Percentiles rank a stretch among this genome's conserved stretches.
Evolutionary conservation across 768 basidiomycete species (phyloP).

Genomic region (Fomitopsis pulvina): DNA sequence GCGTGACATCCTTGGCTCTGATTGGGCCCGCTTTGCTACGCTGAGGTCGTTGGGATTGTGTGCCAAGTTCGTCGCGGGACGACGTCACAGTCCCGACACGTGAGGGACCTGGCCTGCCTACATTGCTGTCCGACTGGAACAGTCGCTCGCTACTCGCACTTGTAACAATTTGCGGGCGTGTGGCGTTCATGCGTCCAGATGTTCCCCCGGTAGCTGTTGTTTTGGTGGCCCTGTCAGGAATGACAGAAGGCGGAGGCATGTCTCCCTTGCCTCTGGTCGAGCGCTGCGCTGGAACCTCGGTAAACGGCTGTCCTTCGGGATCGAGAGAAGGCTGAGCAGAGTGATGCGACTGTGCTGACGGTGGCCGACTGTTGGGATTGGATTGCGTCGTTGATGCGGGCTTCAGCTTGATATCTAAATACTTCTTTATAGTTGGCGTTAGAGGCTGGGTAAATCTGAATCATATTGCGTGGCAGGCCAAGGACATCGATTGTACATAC

Average conservation of each 20-base stretch:
- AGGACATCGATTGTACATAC: conserved; percentile 13
- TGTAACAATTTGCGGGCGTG: not conserved
- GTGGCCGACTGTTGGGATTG: conserved; percentile 21
- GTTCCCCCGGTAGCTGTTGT: not conserved
- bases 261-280: conserved; percentile 5
- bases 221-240: conserved; percentile 10
- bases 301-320: not conserved
- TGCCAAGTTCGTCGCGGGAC: not conserved
- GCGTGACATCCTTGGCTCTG: not conserved
- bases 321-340: conserved; percentile 2
- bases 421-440: conserved; percentile 71
- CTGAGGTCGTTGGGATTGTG: not conserved
- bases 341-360: conserved; percentile 18
- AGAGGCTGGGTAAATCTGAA: conserved; percentile 66
- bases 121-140: not conserved
- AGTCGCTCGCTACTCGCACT: not conserved
- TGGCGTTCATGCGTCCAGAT: not conserved
- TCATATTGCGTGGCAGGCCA: conserved; percentile 3
- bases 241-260: conserved; percentile 17
- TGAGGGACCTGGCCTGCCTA: not conserved
- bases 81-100: not conserved
- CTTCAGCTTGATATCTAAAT: conserved; percentile 45
- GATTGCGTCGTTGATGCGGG: conserved; percentile 15
- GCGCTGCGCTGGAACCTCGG: not conserved
- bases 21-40: not conserved